These are phyloP conservation scores for Cercophora scortea DNA, from an alignment of 495 filamentous ascomycete genomes.

Conservation along the genomic window DNA sequence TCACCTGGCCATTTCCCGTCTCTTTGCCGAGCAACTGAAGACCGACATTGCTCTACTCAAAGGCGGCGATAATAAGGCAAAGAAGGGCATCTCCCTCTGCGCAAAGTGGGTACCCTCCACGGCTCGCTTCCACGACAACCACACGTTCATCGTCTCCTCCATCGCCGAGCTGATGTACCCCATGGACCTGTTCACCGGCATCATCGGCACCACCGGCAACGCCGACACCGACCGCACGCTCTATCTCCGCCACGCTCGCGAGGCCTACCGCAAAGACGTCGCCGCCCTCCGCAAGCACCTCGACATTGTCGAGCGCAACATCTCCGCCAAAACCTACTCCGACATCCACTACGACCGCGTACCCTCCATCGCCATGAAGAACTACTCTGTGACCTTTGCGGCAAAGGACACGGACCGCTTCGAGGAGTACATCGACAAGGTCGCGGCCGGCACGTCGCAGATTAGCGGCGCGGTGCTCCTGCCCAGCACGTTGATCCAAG, in stretches of 20 bases:
- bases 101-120: conserved; percentile 44
- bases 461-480: conserved; percentile 40
- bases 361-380: conserved; percentile 41
- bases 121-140: conserved; percentile 39
- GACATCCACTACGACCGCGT: conserved; percentile 40
- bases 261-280: conserved; percentile 31
- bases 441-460: conserved; percentile 21
- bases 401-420: conserved; percentile 36
- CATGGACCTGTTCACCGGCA: background rate
- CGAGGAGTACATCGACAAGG: conserved; percentile 28
- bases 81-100: conserved; percentile 33
- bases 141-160: conserved; percentile 37
- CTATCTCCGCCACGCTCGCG: conserved; percentile 39
- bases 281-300: conserved; percentile 35
- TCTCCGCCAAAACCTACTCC: conserved; percentile 26
- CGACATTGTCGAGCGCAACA: conserved; percentile 37
- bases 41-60: conserved; percentile 28
- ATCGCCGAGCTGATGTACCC: conserved; percentile 42
- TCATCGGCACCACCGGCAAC: background rate
- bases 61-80: conserved; percentile 18
- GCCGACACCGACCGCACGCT: conserved; percentile 21
- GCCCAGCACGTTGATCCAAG: conserved; percentile 28
- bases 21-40: conserved; percentile 40
- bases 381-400: conserved; percentile 32
- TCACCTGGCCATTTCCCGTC: conserved; percentile 35